A percentile compares a stretch with the other conserved stretches of the same genome.
Evolutionary conservation across 2,329 filamentous ascomycete genomes (phyloP).

Genomic region (Orbilia oligospora): DNA sequence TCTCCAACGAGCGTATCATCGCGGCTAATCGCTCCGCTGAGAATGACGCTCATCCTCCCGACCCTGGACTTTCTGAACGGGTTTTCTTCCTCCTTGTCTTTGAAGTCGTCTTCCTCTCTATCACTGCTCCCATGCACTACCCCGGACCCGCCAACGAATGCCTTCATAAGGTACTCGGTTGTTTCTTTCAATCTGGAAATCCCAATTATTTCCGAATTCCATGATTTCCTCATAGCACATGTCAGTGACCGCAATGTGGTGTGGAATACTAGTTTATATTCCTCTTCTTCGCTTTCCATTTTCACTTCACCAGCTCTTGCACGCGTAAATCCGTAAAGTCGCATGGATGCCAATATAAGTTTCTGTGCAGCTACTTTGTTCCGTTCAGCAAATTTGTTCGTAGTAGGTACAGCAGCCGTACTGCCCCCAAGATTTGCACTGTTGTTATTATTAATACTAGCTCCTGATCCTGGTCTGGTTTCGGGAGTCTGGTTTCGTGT

Average conservation of each 20-base stretch:
- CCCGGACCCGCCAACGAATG: slow-evolving; percentile 47
- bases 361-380: slow-evolving; percentile 46
- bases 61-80: slow-evolving; percentile 35
- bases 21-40: slow-evolving; percentile 16
- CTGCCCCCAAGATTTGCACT: not conserved
- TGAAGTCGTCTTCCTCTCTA: slow-evolving; percentile 35
- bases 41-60: slow-evolving; percentile 19
- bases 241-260: slow-evolving; percentile 37
- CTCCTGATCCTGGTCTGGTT: slow-evolving; percentile 23
- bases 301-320: slow-evolving; percentile 43
- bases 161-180: slow-evolving; percentile 56
- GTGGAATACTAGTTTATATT: slow-evolving; percentile 51
- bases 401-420: not conserved
- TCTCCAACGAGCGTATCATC: slow-evolving; percentile 44
- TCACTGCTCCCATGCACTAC: slow-evolving; percentile 46
- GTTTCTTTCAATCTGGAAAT: slow-evolving; percentile 47
- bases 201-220: slow-evolving; percentile 43
- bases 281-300: slow-evolving; percentile 47
- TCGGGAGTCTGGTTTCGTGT: slow-evolving; percentile 38
- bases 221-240: slow-evolving; percentile 43
- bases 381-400: slow-evolving; percentile 42
- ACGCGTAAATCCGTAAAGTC: slow-evolving; percentile 53
- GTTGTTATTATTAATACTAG: not conserved
- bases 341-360: slow-evolving; percentile 52
- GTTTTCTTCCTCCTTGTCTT: slow-evolving; percentile 45